phyloP scores from a whole-genome alignment of 169 alveolate genomes.

The Eimeria necatrix region DNA sequence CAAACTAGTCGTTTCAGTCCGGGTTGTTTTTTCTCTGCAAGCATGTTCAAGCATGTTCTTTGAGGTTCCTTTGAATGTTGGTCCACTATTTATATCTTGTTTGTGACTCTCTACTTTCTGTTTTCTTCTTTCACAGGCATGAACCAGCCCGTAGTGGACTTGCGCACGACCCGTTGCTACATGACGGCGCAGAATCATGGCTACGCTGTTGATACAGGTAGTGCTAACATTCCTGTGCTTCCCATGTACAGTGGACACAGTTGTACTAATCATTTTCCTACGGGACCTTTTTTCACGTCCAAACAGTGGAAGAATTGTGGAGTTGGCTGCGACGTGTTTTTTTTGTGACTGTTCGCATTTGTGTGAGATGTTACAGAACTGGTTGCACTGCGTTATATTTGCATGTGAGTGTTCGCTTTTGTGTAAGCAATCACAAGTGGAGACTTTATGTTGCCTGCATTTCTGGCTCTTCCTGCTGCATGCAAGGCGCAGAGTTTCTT shows the following conservation, averaged over 20 bases:
- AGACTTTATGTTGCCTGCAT: too few species aligned
- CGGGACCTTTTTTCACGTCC: background rate
- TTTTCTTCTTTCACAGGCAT: conserved; percentile 85
- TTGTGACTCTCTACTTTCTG: background rate
- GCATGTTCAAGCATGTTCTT: background rate
- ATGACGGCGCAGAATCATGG: conserved; percentile 94
- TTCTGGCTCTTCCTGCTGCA: too few species aligned
- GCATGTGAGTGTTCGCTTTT: too few species aligned
- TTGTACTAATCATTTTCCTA: background rate
- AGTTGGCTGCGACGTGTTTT: background rate
- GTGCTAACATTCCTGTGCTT: background rate
- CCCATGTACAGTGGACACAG: background rate
- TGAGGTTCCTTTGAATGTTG: background rate
- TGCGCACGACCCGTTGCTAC: conserved; percentile 91
- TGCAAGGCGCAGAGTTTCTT: too few species aligned
- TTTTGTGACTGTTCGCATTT: background rate
- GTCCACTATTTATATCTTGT: background rate
- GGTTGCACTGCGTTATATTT: too few species aligned
- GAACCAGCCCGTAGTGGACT: conserved; percentile 93
- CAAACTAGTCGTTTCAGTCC: too few species aligned
- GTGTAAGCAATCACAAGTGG: too few species aligned
- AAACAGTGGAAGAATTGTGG: background rate
- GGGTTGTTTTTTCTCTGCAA: too few species aligned
- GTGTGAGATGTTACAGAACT: too few species aligned
- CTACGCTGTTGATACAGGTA: conserved; percentile 86